Evolutionary conservation across 257 asterid genomes (phyloP), one percentile per base, ranked within the genome.

Genomic region (Forsythia viridissima): DNA sequence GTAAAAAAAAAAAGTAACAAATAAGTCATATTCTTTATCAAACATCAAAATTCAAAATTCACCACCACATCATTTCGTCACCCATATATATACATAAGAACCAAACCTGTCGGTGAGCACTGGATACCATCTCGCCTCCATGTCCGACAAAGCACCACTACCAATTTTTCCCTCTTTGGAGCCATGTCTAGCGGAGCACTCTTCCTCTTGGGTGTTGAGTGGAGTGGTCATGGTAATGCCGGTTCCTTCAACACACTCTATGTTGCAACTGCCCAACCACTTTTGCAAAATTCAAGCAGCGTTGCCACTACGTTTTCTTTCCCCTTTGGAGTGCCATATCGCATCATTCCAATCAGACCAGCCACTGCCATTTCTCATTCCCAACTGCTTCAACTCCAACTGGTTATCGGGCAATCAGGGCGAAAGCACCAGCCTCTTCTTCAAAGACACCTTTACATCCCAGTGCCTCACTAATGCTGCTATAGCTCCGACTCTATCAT

Each of bases 391-490:
- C 92, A 0, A 97, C 97, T 15, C 99, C 99, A 0, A 77, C 10
- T 0, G 94, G 92, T 81, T 87, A 97, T 83, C 98, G 78, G 18
- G 91, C 97, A 5, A 94, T 79, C 82, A 91, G 82, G 18, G 93
- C 96, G 87, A 94, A 82, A 1, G 99, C 97, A 13, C 99, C 99
- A 0, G 97, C 98, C 3, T 98, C 97, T 83, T 94, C 99, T 77
- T 94, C 99, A 0, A 90, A 81, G 8, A 94, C 96, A 21, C 85
- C 91, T 61, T 93, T 98, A n/a, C 87, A 85, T 57, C 86, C 87
- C 68, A 94, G 80, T 4, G 97, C 96, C 7, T 78, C 85, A 94
- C 89, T 15, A 94, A 78, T 4, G 98, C 92, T 3, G 79, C n/a
- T 12, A 92, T 82, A 3, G 98, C 97, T 8, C 98, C 97, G 0